A percentile compares a stretch with the other conserved stretches of the same genome.
phyloP scores from a whole-genome alignment of 331 rosid species.

The Acacia pycnantha region DNA sequence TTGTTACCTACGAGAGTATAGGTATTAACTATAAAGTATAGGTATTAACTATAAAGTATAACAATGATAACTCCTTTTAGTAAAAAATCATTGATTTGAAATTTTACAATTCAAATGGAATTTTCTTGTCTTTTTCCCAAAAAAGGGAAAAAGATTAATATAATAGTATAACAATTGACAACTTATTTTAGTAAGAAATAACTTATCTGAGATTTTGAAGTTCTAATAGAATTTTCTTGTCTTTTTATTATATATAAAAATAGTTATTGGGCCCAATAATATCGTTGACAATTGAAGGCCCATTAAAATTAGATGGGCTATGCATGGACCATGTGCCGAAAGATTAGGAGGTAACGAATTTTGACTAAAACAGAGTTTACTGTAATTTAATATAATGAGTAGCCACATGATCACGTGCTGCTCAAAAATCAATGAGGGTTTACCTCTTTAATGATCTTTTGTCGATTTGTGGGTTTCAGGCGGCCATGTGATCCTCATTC shows the following conservation, averaged over 20 bases:
- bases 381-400: neutral
- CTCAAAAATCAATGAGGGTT: constrained; percentile 25
- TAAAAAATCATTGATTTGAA: too few relatives aligned
- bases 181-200: too few relatives aligned
- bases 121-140: too few relatives aligned
- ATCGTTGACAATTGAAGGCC: neutral
- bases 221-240: rapidly evolving
- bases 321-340: neutral
- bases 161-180: too few relatives aligned
- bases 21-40: too few relatives aligned
- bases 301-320: neutral
- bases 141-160: too few relatives aligned
- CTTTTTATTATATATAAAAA: too few relatives aligned
- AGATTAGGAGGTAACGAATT: neutral
- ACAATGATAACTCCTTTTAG: too few relatives aligned
- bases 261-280: neutral
- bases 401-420: constrained; percentile 47
- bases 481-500: neutral
- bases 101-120: too few relatives aligned
- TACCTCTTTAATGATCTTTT: neutral
- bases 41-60: too few relatives aligned
- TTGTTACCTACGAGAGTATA: too few relatives aligned
- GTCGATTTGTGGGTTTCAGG: neutral
- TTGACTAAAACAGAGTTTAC: constrained; percentile 5
- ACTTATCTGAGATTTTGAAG: too few relatives aligned